Conservation (phyloP, 148 eudicot genomes). For the Cornus florida region DNA sequence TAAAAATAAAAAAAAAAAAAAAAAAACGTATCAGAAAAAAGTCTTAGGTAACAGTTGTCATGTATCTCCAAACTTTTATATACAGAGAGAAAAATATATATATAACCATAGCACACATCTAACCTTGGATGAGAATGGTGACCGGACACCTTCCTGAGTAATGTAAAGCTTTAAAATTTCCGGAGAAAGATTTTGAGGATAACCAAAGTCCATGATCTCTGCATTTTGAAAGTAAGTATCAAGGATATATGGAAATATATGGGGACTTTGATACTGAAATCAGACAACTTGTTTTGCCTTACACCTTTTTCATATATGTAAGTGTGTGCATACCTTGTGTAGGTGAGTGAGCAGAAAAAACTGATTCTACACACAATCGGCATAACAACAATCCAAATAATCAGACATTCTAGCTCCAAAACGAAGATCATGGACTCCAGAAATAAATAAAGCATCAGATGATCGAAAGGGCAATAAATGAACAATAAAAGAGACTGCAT, state of each 20-base stretch:
- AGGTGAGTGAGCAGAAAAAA: background rate
- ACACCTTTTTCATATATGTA: background rate
- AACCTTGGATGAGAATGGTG: constrained; percentile 97
- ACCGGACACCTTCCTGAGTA: constrained; percentile 97
- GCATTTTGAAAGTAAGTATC: constrained; percentile 24
- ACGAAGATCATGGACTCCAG: background rate
- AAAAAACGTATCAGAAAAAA: no score
- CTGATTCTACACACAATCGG: background rate
- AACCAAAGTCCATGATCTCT: constrained; percentile 99
- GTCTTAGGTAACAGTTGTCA: background rate
- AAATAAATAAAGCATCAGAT: constrained; percentile 6
- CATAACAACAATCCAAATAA: background rate
- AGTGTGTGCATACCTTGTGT: background rate
- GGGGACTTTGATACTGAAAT: background rate
- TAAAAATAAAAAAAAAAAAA: no score
- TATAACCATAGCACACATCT: background rate
- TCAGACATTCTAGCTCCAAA: background rate
- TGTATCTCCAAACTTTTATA: background rate
- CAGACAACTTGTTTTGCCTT: background rate
- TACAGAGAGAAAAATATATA: constrained; percentile 2
- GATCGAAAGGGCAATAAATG: background rate
- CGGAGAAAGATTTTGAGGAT: constrained; percentile 95
- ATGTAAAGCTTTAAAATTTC: constrained; percentile 97
- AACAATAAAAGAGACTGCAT: background rate
- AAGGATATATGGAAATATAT: constrained; percentile 1